Base-by-base conservation (phyloP, 2,329 filamentous ascomycete genomes). In the Ophiostoma sp. region DNA sequence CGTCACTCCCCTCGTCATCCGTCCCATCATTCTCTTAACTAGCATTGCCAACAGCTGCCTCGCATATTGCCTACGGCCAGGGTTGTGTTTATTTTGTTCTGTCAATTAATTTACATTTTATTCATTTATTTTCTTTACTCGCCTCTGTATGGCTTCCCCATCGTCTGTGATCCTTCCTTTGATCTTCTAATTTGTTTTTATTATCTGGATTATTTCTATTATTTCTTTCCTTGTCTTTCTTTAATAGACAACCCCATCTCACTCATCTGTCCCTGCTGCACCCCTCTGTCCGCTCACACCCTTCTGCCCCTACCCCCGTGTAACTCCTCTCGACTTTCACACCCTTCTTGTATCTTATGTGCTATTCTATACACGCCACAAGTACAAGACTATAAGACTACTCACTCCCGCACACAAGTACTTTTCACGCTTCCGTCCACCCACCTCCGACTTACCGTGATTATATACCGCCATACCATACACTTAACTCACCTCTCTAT, bases 201-300 rank as follows among this genome's bases (percentile, higher is more conserved):
- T 80, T 79, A 81, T 80, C 80, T 79, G 78, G 1, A 7, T 48
- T 48, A 17, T 79, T 81, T 80, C 82, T 78, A 77, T 78, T 78
- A 79, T 79, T 77, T 27, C 10, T 48, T 20, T n/a, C 39, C 1
- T 41, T 41, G 11, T 41, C 39, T 48, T 48, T 7, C 5, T 20
- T 8, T 39, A 39, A 11, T 39, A 13, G 4, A 33, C 23, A 31
- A 27, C 41, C n/a, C 48, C 20, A 54, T 54, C 20, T 20, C 33
- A 23, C 65, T 33, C 65, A n/a, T 67, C 35, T 67, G 48, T 57
- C 65, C 48, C 66, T 39, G 54, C 33, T 20, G 23, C 39, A 57
- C 57, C 57, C 23, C 57, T 62, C 57, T 62, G 52, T 31, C 23
- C 57, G 65, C 62, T 65, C 67, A 41, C 33, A 62, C 36, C 54